Evolutionary conservation across 2,329 filamentous ascomycete species (phyloP).

Genomic region (Aspergillus novofumigatus): DNA sequence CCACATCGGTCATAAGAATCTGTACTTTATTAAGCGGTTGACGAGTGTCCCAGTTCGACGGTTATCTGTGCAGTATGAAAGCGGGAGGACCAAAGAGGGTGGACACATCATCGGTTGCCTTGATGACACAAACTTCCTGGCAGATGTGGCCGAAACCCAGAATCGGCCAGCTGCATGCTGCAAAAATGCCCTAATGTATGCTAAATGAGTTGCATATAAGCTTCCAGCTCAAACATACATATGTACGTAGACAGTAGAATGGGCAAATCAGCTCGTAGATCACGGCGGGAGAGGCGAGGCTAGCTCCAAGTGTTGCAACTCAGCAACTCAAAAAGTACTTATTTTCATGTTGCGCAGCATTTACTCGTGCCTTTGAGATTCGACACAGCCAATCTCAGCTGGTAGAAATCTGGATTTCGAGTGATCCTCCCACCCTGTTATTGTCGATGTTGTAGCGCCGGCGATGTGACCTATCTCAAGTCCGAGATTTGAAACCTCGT

Average conservation of each 20-base stretch:
- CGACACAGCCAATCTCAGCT: background rate
- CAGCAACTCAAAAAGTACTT: background rate
- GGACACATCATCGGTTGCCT: background rate
- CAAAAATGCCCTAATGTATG: slow-evolving; percentile 3
- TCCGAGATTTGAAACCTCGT: background rate
- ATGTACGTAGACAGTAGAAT: background rate
- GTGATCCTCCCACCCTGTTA: background rate
- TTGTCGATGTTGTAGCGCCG: background rate
- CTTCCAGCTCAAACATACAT: slow-evolving; percentile 2
- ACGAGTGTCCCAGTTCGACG: background rate
- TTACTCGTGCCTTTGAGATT: background rate
- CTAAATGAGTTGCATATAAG: background rate
- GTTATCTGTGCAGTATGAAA: background rate
- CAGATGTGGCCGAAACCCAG: background rate
- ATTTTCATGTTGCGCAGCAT: background rate
- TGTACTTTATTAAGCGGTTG: background rate
- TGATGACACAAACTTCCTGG: background rate
- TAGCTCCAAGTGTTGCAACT: background rate
- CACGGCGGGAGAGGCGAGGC: background rate
- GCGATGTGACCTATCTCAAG: background rate
- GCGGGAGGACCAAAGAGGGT: background rate
- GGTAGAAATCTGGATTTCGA: background rate
- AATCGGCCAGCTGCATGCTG: slow-evolving; percentile 2
- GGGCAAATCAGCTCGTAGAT: background rate
- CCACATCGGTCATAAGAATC: background rate